These are phyloP conservation scores for Boletus barrowsii DNA, from an alignment of 768 basidiomycete genomes.

Conservation along the genomic window DNA sequence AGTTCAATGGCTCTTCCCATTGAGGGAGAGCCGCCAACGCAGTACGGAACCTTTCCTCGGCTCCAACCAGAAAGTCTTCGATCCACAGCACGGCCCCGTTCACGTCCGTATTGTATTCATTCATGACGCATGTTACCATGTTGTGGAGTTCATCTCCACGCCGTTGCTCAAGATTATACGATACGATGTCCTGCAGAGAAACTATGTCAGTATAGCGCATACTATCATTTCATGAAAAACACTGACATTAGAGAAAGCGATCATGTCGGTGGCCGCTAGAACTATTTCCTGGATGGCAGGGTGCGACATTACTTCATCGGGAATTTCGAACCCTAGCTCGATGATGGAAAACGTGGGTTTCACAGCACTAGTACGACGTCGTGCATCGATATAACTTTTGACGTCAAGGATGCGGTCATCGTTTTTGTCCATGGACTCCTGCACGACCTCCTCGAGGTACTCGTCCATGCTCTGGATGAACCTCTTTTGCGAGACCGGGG, in stretches of 20 bases:
- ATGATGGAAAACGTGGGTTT: slow-evolving; percentile 38
- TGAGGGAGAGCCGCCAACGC: slow-evolving; percentile 30
- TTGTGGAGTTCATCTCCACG: slow-evolving; percentile 32
- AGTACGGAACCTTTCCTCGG: slow-evolving; percentile 3
- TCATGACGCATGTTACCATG: slow-evolving; percentile 51
- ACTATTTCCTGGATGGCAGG: slow-evolving; percentile 34
- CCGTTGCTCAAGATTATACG: slow-evolving; percentile 34
- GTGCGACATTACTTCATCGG: slow-evolving; percentile 43
- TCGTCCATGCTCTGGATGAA: slow-evolving; percentile 37
- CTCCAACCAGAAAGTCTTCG: slow-evolving; percentile 1
- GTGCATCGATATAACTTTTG: slow-evolving; percentile 38
- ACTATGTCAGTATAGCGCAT: background rate
- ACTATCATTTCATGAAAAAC: slow-evolving; percentile 2
- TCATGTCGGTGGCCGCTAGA: slow-evolving; percentile 30
- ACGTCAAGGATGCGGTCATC: slow-evolving; percentile 34
- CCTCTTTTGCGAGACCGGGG: slow-evolving; percentile 17
- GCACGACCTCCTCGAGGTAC: slow-evolving; percentile 38
- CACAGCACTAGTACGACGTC: slow-evolving; percentile 40
- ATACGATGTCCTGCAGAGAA: slow-evolving; percentile 26
- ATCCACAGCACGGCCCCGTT: slow-evolving; percentile 19
- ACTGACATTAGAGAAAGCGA: slow-evolving; percentile 23
- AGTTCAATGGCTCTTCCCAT: slow-evolving; percentile 42
- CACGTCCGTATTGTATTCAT: slow-evolving; percentile 28
- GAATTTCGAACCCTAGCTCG: slow-evolving; percentile 35
- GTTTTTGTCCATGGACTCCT: slow-evolving; percentile 41